These are phyloP conservation scores for Lentinus brumalis DNA, from an alignment of 768 basidiomycete species.

Conservation along the genomic window DNA sequence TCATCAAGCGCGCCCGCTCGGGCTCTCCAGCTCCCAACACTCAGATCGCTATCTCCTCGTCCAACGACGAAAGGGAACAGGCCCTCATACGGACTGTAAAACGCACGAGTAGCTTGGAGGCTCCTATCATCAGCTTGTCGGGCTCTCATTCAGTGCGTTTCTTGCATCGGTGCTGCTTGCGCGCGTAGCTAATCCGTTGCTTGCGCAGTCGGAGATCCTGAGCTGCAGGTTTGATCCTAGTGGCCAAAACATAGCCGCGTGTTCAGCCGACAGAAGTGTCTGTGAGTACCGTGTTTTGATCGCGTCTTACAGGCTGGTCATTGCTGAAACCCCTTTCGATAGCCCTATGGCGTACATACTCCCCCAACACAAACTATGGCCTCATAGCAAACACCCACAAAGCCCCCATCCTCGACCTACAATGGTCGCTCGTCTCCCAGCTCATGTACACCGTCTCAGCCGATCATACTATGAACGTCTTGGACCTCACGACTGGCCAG, in stretches of 20 bases:
- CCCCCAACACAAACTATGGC: slow-evolving; percentile 92
- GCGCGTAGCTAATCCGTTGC: neutral
- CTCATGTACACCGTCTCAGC: slow-evolving; percentile 82
- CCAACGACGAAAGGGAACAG: slow-evolving; percentile 71
- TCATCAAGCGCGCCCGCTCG: slow-evolving; percentile 65
- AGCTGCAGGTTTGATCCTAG: slow-evolving; percentile 93
- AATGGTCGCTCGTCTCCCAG: slow-evolving; percentile 80
- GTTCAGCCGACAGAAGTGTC: slow-evolving; percentile 86
- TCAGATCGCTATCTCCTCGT: slow-evolving; percentile 78
- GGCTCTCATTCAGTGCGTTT: slow-evolving; percentile 82
- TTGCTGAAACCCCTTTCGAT: neutral
- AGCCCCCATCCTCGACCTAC: slow-evolving; percentile 89
- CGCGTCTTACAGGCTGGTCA: no score
- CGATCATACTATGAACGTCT: slow-evolving; percentile 80
- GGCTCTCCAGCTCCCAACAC: slow-evolving; percentile 51
- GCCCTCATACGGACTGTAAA: slow-evolving; percentile 83
- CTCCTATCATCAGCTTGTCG: slow-evolving; percentile 89
- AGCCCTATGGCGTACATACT: slow-evolving; percentile 91
- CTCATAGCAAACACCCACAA: slow-evolving; percentile 83
- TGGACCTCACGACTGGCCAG: slow-evolving; percentile 83
- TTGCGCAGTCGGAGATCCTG: slow-evolving; percentile 74
- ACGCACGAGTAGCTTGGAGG: slow-evolving; percentile 90
- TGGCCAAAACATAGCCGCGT: slow-evolving; percentile 92
- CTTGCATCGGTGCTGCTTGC: neutral
- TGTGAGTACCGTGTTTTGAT: slow-evolving; percentile 59